Conservation (phyloP, 106 monocot species). For the Dendrobium chrysotoxum region DNA sequence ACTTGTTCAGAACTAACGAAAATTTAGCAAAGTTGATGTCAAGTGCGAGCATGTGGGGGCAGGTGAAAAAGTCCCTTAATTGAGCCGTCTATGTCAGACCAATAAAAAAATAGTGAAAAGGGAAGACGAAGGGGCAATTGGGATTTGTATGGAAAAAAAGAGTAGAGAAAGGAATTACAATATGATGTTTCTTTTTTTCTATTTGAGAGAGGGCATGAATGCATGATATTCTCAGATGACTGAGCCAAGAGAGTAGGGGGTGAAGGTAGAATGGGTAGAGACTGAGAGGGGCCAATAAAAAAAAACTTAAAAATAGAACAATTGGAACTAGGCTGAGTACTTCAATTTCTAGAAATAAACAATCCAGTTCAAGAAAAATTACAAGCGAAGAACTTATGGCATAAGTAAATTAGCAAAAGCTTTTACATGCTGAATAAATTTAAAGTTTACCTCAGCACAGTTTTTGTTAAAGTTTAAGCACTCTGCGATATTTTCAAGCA, state of each 20-base stretch:
- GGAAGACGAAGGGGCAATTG: neutral
- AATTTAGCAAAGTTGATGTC: neutral
- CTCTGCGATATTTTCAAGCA: constrained; percentile 47
- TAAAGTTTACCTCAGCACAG: constrained; percentile 29
- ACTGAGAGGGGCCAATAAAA: neutral
- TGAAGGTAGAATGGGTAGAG: neutral
- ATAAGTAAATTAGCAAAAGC: too few species aligned
- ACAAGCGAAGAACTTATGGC: too few species aligned
- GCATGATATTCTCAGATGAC: neutral
- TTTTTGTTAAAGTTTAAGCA: constrained; percentile 33
- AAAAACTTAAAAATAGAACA: neutral
- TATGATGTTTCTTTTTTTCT: too few species aligned
- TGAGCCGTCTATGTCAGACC: neutral
- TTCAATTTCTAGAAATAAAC: neutral
- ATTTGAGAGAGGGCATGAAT: too few species aligned
- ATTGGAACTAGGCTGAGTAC: neutral
- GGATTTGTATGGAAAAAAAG: neutral
- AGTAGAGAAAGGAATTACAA: neutral
- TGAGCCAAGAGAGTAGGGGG: neutral
- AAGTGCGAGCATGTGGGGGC: neutral
- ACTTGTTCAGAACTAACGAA: neutral
- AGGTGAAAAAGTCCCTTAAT: neutral
- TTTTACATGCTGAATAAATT: too few species aligned
- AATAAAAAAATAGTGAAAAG: neutral
- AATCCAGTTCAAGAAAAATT: neutral